phyloP scores from a whole-genome alignment of 2,329 filamentous ascomycete species.

The Cercospora sp. region DNA sequence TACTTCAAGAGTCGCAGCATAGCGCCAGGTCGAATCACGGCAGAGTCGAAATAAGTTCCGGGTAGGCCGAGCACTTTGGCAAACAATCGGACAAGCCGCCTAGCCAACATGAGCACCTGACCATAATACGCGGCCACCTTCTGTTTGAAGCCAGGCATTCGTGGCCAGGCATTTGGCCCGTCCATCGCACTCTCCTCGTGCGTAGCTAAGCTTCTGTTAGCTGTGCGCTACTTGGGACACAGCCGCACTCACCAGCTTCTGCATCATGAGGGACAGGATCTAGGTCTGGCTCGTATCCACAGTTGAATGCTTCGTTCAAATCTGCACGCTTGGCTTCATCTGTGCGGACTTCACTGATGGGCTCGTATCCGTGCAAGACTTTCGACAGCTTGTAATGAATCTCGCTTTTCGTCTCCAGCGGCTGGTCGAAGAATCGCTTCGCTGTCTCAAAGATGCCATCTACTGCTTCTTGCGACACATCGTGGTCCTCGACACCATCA shows the following conservation, averaged over 20 bases:
- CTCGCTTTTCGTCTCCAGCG: slow-evolving; percentile 53
- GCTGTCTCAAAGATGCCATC: slow-evolving; percentile 25
- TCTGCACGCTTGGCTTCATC: slow-evolving; percentile 55
- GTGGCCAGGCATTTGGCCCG: slow-evolving; percentile 28
- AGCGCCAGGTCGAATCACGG: slow-evolving; percentile 42
- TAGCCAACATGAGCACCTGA: slow-evolving; percentile 39
- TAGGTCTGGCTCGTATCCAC: slow-evolving; percentile 27
- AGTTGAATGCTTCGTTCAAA: slow-evolving; percentile 44
- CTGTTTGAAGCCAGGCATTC: slow-evolving; percentile 39
- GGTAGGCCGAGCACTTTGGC: slow-evolving; percentile 41
- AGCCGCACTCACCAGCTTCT: not conserved
- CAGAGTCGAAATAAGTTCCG: slow-evolving; percentile 42
- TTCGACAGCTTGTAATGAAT: slow-evolving; percentile 65
- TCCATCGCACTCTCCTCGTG: slow-evolving; percentile 22
- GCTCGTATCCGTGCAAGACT: slow-evolving; percentile 62
- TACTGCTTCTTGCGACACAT: slow-evolving; percentile 55
- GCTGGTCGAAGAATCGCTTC: slow-evolving; percentile 37
- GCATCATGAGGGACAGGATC: slow-evolving; percentile 19
- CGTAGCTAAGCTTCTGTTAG: slow-evolving; percentile 8
- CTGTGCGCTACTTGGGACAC: not conserved
- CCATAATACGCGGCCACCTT: slow-evolving; percentile 42
- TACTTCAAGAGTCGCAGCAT: slow-evolving; percentile 45
- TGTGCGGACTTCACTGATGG: slow-evolving; percentile 72
- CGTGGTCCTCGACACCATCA: slow-evolving; percentile 65
- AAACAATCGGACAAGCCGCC: slow-evolving; percentile 43